A percentile compares a stretch with the other conserved stretches of the same genome.
phyloP scores from a whole-genome alignment of 148 eudicot species.

The Rhododendron vialii region DNA sequence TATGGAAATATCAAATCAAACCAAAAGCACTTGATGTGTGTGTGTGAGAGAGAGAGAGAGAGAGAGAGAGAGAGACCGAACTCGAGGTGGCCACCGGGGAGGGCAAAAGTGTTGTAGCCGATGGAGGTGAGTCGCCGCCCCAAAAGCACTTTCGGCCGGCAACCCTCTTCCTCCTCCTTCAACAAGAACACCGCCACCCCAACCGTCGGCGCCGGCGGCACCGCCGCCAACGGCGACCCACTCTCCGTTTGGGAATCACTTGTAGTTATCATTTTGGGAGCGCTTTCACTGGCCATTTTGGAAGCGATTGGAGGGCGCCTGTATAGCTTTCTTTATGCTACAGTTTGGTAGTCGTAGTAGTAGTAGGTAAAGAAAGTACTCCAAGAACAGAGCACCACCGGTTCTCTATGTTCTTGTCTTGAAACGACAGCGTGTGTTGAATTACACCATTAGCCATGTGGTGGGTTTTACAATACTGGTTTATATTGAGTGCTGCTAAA shows the following conservation, averaged over 20 bases:
- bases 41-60: background rate
- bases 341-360: too few species aligned
- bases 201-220: background rate
- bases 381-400: background rate
- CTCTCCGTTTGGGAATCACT: constrained; percentile 6
- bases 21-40: background rate
- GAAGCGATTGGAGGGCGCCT: background rate
- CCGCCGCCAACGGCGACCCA: too few species aligned
- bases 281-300: background rate
- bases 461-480: too few species aligned
- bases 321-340: background rate
- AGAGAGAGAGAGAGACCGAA: constrained; percentile 42
- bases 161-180: constrained; percentile 16
- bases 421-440: background rate
- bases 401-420: background rate
- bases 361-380: background rate
- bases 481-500: too few species aligned
- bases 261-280: background rate
- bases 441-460: too few species aligned
- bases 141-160: constrained; percentile 46
- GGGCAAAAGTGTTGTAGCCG: constrained; percentile 70
- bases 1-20: background rate
- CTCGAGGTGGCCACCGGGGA: constrained; percentile 92
- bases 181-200: constrained; percentile 72
- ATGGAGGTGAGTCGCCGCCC: constrained; percentile 71